Base-by-base conservation (phyloP, 2,329 filamentous ascomycete species). In the Colletotrichum sp. region DNA sequence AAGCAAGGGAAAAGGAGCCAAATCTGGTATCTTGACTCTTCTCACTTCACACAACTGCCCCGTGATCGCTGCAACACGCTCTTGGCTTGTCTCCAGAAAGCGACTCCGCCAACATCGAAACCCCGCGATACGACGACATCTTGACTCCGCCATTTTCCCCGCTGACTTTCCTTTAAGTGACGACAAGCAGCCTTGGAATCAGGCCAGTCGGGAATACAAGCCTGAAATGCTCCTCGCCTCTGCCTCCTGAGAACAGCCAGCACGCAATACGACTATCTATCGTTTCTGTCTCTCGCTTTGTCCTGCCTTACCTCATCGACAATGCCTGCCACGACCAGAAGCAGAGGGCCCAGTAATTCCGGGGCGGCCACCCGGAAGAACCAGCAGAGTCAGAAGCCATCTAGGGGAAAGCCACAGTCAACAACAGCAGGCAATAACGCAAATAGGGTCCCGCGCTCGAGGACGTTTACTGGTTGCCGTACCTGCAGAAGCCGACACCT, bases 401-500 rank as follows among this genome's bases (percentile, higher is more conserved):
- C 19, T 49, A 5, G 22, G 55, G 22, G 36, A 63, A 64, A 34
- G 32, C 65, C 63, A 66, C 30, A 59, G 34, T 19, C 36, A 15
- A 8, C 64, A 25, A 34, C 39, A 6, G 36, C 34, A n/a, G 2
- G 29, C 39, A 63, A 19, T 15, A 22, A 15, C 52, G 29, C 71
- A 13, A 72, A 72, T 55, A 72, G 36, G 36, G 71, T 72, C 27
- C 71, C 64, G 15, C 67, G 68, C 16, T 72, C 76, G 9, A 76
- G 71, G 74, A 84, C 82, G 2, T 84, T 84, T 55, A 84, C 83
- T 6, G 82, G 83, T 29, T 84, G 83, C 32, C 80, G 81, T 16
- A 84, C 82, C 15, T 84, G 83, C 76, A 79, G 83, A 22, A 82
- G 78, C 69, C 83, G 87, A 16, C 87, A 88, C 78, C 81, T 84